phyloP scores from a whole-genome alignment of 75 land plant genomes.

The Gnetum montanum region DNA sequence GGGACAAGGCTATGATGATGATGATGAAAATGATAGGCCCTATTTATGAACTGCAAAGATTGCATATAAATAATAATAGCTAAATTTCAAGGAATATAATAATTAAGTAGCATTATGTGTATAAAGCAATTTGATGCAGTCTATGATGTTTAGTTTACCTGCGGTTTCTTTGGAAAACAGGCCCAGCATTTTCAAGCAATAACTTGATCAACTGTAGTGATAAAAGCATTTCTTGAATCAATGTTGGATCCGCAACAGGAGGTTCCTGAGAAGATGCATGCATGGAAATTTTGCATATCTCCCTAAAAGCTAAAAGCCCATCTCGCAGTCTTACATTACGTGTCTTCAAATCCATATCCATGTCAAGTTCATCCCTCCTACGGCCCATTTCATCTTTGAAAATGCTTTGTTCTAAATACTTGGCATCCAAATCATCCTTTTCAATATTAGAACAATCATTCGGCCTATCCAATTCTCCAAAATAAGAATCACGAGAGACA shows the following conservation, averaged over 20 bases:
- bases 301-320: conserved; percentile 51
- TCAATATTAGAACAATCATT: background rate
- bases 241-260: conserved; percentile 41
- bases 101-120: no score
- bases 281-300: conserved; percentile 73
- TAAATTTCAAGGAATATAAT: no score
- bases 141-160: conserved; percentile 21
- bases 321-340: conserved; percentile 48
- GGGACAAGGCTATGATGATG: no score
- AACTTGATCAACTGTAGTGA: conserved; percentile 63
- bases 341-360: conserved; percentile 4
- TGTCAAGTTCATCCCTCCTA: conserved; percentile 16
- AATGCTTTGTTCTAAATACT: conserved; percentile 12
- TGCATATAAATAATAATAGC: no score
- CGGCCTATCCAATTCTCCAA: background rate
- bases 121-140: no score
- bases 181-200: conserved; percentile 52
- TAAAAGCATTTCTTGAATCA: conserved; percentile 55
- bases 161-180: conserved; percentile 46
- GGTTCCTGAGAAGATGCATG: conserved; percentile 56
- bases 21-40: no score
- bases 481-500: background rate
- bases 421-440: conserved; percentile 17
- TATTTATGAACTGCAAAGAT: no score
- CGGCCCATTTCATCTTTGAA: conserved; percentile 9